Evolutionary conservation across 2,329 filamentous ascomycete genomes (phyloP), one percentile per base, ranked within the genome.

Genomic region (Phoma sp.): DNA sequence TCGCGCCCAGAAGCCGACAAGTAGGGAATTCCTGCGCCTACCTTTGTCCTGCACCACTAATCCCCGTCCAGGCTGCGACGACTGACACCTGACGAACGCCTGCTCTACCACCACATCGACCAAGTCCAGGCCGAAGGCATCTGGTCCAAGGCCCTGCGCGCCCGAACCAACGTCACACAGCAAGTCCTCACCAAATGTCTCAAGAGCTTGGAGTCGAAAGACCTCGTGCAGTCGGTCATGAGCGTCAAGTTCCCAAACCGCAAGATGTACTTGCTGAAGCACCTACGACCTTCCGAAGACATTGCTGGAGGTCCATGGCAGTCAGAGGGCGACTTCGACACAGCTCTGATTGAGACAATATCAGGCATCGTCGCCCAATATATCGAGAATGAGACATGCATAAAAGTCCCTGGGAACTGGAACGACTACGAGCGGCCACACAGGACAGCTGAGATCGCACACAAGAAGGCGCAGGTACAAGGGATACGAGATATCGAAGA

Each of bases 231-330:
- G 68, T 87, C 88, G 53, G 92, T 98, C 78, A 95, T 93, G 78
- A 95, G 89, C 74, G 92, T 96, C 76, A 92, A 96, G 77, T 88
- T 90, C 70, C 91, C 92, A 23, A 90, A 88, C 62, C 90, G 95
- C 72, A 96, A 96, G 78, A 96, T 96, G 84, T 99, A 95, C 81
- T 96, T 99, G 83, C 88, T 96, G 69, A 86, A 88, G 47, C 88
- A 88, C 59, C 84, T 99, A 56, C 86, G 87, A 10, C 93, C 95
- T 0, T 91, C 89, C 47, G 93, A 97, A 58, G 90, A 95, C 57
- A 91, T 96, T 39, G 96, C 92, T 0, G 95, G 95, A 40, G 95
- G 95, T 1, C 90, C 92, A 7, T 99, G 93, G 91, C 97, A 95
- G 74, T 93, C 91, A 7, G 92, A 96, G 59, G 91, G 92, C 46